phyloP scores from a whole-genome alignment of 2,329 filamentous ascomycete species.

The Chaetomium sp. region DNA sequence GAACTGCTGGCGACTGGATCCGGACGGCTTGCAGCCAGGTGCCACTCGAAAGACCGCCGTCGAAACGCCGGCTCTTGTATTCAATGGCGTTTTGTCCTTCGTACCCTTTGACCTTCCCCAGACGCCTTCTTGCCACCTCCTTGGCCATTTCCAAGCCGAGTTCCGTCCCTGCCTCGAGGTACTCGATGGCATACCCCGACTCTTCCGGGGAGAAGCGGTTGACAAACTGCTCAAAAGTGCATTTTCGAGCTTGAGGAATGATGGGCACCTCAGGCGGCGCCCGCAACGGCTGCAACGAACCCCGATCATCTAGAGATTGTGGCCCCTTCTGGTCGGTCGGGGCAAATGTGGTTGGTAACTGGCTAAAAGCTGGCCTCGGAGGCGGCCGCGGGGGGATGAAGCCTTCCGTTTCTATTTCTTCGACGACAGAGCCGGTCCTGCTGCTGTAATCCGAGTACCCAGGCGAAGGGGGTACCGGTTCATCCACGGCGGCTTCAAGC shows the following conservation, averaged over 20 bases:
- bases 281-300: neutral
- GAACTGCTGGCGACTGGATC: neutral
- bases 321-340: no score
- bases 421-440: neutral
- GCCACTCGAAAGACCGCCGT: constrained; percentile 1
- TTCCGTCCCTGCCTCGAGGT: neutral
- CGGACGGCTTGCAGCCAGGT: constrained; percentile 1
- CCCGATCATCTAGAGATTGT: no score
- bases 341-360: no score
- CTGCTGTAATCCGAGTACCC: neutral
- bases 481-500: neutral
- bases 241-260: neutral
- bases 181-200: neutral
- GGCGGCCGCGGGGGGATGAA: neutral
- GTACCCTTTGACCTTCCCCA: constrained; percentile 1
- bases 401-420: neutral
- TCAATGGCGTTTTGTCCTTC: neutral
- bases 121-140: neutral
- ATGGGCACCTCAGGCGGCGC: neutral
- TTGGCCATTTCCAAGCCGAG: constrained; percentile 1
- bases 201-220: constrained; percentile 2
- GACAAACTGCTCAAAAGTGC: constrained; percentile 2
- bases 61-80: neutral
- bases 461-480: neutral
- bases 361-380: no score